phyloP scores from a whole-genome alignment of 2,329 filamentous ascomycete genomes.

The Sordariomycetes sp. region DNA sequence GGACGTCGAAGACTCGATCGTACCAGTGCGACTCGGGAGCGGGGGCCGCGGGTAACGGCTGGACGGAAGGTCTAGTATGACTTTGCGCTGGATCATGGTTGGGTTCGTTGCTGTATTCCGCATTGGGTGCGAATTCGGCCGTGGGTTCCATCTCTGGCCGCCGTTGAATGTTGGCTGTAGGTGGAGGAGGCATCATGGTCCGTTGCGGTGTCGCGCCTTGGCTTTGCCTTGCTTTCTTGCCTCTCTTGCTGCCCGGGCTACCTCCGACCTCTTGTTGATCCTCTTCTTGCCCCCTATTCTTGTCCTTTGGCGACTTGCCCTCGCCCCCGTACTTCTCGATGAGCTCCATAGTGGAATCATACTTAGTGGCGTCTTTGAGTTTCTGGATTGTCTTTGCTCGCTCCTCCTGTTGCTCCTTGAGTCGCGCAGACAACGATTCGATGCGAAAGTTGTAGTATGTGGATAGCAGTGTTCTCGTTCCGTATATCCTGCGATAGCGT shows the following conservation, averaged over 20 bases:
- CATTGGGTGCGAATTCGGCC: conserved; percentile 69
- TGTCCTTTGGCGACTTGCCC: conserved; percentile 28
- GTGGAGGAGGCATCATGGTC: conserved; percentile 45
- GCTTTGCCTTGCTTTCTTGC: conserved; percentile 12
- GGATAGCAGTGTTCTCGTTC: conserved; percentile 37
- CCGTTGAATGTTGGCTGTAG: conserved; percentile 53
- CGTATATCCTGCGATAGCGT: conserved; percentile 80
- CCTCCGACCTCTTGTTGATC: not conserved
- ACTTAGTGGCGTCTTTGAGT: conserved; percentile 90
- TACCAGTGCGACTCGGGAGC: conserved; percentile 66
- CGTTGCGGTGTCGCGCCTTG: conserved; percentile 20
- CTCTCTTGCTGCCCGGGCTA: not conserved
- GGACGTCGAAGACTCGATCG: conserved; percentile 82
- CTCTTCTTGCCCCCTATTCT: conserved; percentile 17
- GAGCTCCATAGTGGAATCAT: conserved; percentile 86
- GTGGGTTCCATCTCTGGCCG: conserved; percentile 24
- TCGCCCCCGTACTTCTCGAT: conserved; percentile 88
- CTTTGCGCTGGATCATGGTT: not conserved
- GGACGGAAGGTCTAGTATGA: conserved; percentile 1
- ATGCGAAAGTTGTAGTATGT: conserved; percentile 77
- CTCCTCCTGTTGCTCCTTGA: conserved; percentile 70
- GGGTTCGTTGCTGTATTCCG: conserved; percentile 22
- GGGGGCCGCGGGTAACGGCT: not conserved
- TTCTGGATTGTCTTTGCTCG: conserved; percentile 84
- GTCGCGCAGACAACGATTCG: conserved; percentile 53